Evolutionary conservation across 2,329 filamentous ascomycete species (phyloP).

Genomic region (Shiraia sp.): DNA sequence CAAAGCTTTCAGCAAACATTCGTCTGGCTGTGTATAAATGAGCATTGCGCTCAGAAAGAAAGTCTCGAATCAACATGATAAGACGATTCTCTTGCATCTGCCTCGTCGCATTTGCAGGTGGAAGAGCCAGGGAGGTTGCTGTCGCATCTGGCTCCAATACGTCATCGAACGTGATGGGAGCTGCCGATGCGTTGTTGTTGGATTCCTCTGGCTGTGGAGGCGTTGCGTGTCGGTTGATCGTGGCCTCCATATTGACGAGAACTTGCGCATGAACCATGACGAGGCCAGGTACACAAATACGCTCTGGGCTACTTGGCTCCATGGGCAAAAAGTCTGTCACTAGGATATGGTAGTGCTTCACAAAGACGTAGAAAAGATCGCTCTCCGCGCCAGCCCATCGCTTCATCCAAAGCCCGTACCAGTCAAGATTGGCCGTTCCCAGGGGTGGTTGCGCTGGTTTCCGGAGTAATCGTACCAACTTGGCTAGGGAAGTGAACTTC

Average conservation of each 20-base stretch:
- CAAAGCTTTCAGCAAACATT: slow-evolving; percentile 77
- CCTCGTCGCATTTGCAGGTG: slow-evolving; percentile 71
- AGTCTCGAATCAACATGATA: slow-evolving; percentile 79
- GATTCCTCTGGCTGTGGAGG: slow-evolving; percentile 41
- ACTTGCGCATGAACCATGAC: slow-evolving; percentile 82
- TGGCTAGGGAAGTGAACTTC: slow-evolving; percentile 65
- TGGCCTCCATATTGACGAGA: slow-evolving; percentile 77
- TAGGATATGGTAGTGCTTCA: slow-evolving; percentile 83
- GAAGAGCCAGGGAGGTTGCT: slow-evolving; percentile 63
- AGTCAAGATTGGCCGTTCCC: slow-evolving; percentile 72
- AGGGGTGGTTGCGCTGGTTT: slow-evolving; percentile 69
- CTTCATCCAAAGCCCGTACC: slow-evolving; percentile 82
- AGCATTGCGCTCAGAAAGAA: slow-evolving; percentile 66
- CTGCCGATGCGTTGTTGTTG: slow-evolving; percentile 42
- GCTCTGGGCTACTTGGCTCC: slow-evolving; percentile 57
- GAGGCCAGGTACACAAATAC: slow-evolving; percentile 73
- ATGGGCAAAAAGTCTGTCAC: slow-evolving; percentile 63
- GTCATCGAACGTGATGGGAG: slow-evolving; percentile 68
- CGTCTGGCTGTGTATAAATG: slow-evolving; percentile 61
- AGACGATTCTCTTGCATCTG: slow-evolving; percentile 89
- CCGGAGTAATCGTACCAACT: slow-evolving; percentile 62
- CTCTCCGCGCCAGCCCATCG: slow-evolving; percentile 87
- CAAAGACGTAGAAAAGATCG: slow-evolving; percentile 88
- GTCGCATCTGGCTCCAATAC: slow-evolving; percentile 69
- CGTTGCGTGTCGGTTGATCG: slow-evolving; percentile 72